phyloP scores from a whole-genome alignment of 768 basidiomycete genomes.

The Trametes cingulata region DNA sequence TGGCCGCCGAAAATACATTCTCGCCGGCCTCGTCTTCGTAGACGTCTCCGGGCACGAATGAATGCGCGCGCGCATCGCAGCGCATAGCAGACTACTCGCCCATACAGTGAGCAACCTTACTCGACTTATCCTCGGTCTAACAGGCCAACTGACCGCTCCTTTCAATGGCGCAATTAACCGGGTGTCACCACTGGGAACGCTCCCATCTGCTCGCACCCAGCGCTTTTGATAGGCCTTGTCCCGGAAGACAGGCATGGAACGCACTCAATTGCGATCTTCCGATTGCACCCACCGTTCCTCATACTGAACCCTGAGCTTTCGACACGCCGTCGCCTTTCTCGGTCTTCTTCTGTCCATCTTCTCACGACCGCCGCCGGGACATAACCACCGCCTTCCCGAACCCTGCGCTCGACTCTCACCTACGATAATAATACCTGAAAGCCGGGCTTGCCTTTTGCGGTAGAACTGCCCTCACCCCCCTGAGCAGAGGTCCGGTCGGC shows the following conservation, averaged over 20 bases:
- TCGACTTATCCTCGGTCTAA: slow-evolving; percentile 13
- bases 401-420: slow-evolving; percentile 3
- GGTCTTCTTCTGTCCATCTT: slow-evolving; percentile 2
- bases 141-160: slow-evolving; percentile 10
- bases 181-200: slow-evolving; percentile 21
- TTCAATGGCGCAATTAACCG: slow-evolving; percentile 17
- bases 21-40: not conserved
- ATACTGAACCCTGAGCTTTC: slow-evolving; percentile 1
- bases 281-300: slow-evolving; percentile 10
- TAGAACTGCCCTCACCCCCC: not conserved
- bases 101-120: not conserved
- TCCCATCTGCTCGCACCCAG: slow-evolving; percentile 7
- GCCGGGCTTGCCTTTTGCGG: not conserved
- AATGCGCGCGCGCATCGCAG: not conserved
- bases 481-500: not conserved
- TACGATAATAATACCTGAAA: slow-evolving; percentile 14
- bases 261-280: slow-evolving; percentile 18
- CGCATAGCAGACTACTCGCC: not conserved
- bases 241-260: slow-evolving; percentile 6
- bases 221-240: slow-evolving; percentile 16
- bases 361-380: slow-evolving; percentile 11
- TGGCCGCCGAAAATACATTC: slow-evolving; percentile 1
- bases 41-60: not conserved
- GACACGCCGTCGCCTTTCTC: slow-evolving; percentile 18
- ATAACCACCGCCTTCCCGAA: slow-evolving; percentile 7